Evolutionary conservation across 2,329 filamentous ascomycete species (phyloP), one percentile per base, ranked within the genome.

Genomic region (Thelonectria rubi): DNA sequence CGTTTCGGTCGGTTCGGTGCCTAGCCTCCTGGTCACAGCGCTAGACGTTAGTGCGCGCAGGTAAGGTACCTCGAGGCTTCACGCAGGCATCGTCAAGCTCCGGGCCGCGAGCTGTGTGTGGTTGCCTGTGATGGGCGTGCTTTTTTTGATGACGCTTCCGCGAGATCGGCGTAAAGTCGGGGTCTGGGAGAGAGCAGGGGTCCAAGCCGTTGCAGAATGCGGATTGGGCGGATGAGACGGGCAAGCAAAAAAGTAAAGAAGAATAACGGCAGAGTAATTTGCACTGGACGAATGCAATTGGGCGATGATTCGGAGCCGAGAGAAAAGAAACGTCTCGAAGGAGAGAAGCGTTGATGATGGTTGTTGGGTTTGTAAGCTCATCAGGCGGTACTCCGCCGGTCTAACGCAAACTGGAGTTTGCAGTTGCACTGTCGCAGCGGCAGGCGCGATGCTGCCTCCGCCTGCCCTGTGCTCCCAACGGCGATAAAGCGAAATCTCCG

Each of bases 341-440:
- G 20, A 49, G 52, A 53, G 58, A 61, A 61, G 46, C 53, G 43
- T 56, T 30, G 26, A 49, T 56, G 39, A 20, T 30, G n/a, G 18
- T 7, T 5, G 39, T 42, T 42, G 39, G 45, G 32, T 47, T 46
- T 47, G 45, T 47, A 14, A 47, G 45, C 45, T 47, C 45, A 47
- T 47, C 45, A 47, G 45, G 21, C 47, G 15, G 39, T 45, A 45
- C 37, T 56, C 53, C 47, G 21, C 21, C 47, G 11, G 21, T 48
- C 58, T 60, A 60, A 55, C 58, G 52, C 58, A 43, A 53, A 56
- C 53, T 60, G 47, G 58, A 51, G 46, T 56, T 48, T 47, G 40
- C 48, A 56, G 37, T 30, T 30, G 26, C 26, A 30, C 26, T 30
- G 26, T 30, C 10, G 26, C 26, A 30, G 26, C 26, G 26, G 26